These are phyloP conservation scores for Thelonectria olida DNA, from an alignment of 2,329 filamentous ascomycete species.

Conservation along the genomic window DNA sequence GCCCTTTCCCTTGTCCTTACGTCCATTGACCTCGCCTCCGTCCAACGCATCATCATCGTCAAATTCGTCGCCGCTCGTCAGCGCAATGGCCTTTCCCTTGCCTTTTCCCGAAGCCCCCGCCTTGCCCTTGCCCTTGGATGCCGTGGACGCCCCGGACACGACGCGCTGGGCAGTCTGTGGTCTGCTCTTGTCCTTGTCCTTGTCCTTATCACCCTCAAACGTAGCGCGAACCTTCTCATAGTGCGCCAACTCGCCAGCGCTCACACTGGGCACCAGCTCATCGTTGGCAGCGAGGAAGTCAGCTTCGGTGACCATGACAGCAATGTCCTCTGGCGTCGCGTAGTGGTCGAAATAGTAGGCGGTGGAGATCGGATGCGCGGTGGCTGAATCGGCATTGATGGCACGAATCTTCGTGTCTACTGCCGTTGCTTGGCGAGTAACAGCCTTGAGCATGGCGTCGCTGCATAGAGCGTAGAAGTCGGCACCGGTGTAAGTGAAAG, in stretches of 20 bases:
- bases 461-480: conserved; percentile 98
- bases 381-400: conserved; percentile 64
- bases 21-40: conserved; percentile 44
- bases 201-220: conserved; percentile 73
- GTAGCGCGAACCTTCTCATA: conserved; percentile 84
- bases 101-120: conserved; percentile 41
- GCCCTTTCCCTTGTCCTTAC: conserved; percentile 61
- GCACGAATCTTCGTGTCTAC: conserved; percentile 85
- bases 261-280: conserved; percentile 94
- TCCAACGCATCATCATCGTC: conserved; percentile 45
- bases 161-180: conserved; percentile 32
- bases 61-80: conserved; percentile 45
- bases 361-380: conserved; percentile 70
- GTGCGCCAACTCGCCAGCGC: conserved; percentile 88
- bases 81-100: conserved; percentile 47
- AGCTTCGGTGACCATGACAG: conserved; percentile 87
- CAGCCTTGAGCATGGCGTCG: conserved; percentile 98
- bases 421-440: conserved; percentile 85
- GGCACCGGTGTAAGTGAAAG: conserved; percentile 96
- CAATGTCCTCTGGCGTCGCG: conserved; percentile 82
- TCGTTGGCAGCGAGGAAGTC: conserved; percentile 85
- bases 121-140: conserved; percentile 46
- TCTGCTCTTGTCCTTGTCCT: conserved; percentile 52
- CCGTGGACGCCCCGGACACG: conserved; percentile 40
- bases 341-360: conserved; percentile 97